Evolutionary conservation across 257 asterid genomes (phyloP), one percentile per base, ranked within the genome.

Genomic region (Paraleonurus japonicus): DNA sequence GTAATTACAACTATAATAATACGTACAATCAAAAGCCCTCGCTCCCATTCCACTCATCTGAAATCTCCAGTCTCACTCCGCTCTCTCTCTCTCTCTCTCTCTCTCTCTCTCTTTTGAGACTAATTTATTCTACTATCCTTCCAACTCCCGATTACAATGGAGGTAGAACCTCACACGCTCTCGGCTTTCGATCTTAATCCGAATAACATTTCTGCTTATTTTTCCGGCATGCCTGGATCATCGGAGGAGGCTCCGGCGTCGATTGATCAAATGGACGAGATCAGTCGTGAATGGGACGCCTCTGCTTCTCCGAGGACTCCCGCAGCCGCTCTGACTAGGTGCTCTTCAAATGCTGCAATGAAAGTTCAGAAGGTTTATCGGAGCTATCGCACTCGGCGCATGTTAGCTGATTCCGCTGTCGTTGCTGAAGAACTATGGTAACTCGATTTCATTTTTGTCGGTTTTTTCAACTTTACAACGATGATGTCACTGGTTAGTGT

Each of bases 371-470:
- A 94, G 90, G 93, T 81, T 55, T 94, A 94, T 63, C 77, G 98
- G 78, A 76, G 99, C 55, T 91, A 94, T 32, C 95, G 98, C 32
- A 94, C 98, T 4, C 89, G 96, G 65, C 96, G 99, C 72, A 94
- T 88, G 98, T 80, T 91, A 78, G 99, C 99, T 0, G 99, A 94
- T 76, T 89, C 96, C 53, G 98, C 99, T 43, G 96, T 94, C 27
- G 96, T 94, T 43, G 98, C 88, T 10, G 99, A 88, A 78, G 96
- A 89, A 77, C 90, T 94, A 63, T 91, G 98, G 99, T 92, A 74
- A 43, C 41, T 70, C 6, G 24, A 23, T 19, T 39, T n/a, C 10
- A 15, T 12, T 35, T 1, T 16, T 35, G 20, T 58, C 23, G 41
- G 16, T 12, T 3, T 32, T 13, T 43, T 13, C 51, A 63, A 5